Evolutionary conservation across 805 yeast genomes (phyloP).

Genomic region (Lipomyces starkeyi): DNA sequence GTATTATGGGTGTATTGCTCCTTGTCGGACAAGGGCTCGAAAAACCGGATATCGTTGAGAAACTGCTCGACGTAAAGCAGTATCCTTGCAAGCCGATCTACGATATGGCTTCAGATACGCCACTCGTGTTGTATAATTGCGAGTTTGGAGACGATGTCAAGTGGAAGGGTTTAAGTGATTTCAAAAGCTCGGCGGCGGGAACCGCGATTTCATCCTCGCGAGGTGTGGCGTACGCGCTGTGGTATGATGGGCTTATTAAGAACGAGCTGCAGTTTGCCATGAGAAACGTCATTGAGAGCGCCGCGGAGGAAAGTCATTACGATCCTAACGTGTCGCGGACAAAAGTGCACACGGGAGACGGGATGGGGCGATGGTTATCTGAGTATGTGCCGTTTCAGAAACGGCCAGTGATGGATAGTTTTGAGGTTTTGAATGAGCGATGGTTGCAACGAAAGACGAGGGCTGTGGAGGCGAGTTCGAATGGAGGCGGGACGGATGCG

Average conservation of each 20-base stretch:
- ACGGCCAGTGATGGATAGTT: constrained; percentile 65
- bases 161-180: constrained; percentile 41
- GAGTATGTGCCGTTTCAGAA: constrained; percentile 63
- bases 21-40: constrained; percentile 82
- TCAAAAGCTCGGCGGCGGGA: constrained; percentile 56
- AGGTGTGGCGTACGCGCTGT: constrained; percentile 50
- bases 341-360: constrained; percentile 74
- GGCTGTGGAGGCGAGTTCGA: not conserved
- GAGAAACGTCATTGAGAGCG: constrained; percentile 45
- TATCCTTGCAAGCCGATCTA: constrained; percentile 75
- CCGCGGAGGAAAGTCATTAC: not conserved
- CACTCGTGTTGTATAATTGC: constrained; percentile 86
- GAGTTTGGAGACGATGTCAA: constrained; percentile 60
- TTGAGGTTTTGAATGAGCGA: constrained; percentile 71
- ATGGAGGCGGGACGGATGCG: not conserved
- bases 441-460: constrained; percentile 41
- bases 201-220: constrained; percentile 30
- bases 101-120: constrained; percentile 89
- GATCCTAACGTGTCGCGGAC: constrained; percentile 10
- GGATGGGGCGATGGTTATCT: constrained; percentile 65
- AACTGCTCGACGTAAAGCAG: constrained; percentile 62
- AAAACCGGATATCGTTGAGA: constrained; percentile 58
- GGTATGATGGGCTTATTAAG: constrained; percentile 64
- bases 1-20: constrained; percentile 86
- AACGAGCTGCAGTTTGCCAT: constrained; percentile 59